Conservation (phyloP, 441 rosid species). For the Jatropha podagrica region DNA sequence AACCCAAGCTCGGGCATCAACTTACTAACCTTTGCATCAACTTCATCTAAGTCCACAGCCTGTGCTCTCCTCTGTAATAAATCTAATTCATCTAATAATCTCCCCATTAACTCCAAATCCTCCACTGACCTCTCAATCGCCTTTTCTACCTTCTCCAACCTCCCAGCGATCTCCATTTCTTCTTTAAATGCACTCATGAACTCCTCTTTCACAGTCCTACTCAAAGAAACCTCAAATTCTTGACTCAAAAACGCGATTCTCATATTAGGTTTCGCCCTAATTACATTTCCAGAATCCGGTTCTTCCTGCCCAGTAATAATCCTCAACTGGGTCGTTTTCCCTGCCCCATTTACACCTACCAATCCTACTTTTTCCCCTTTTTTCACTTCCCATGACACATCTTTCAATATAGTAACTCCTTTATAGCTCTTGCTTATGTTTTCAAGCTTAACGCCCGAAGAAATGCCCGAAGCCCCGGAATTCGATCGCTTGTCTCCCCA, state of each 20-base stretch:
- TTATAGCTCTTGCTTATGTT: constrained; percentile 75
- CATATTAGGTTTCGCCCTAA: constrained; percentile 69
- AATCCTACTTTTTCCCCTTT: constrained; percentile 88
- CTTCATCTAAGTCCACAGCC: constrained; percentile 60
- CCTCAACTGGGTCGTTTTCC: constrained; percentile 91
- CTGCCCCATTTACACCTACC: constrained; percentile 95
- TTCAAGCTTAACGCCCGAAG: constrained; percentile 86
- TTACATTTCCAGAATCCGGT: constrained; percentile 84
- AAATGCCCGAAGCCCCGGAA: constrained; percentile 63
- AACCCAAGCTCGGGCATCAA: constrained; percentile 93
- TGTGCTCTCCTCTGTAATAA: constrained; percentile 82
- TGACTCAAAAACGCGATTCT: constrained; percentile 80
- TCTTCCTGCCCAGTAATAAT: constrained; percentile 81
- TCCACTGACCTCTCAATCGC: constrained; percentile 77
- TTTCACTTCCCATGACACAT: constrained; percentile 90
- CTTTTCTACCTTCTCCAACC: constrained; percentile 75
- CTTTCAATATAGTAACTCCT: constrained; percentile 77
- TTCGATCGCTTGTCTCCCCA: constrained; percentile 37
- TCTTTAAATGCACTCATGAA: constrained; percentile 81
- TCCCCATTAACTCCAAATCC: constrained; percentile 91
- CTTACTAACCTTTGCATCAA: constrained; percentile 85
- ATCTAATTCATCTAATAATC: constrained; percentile 92
- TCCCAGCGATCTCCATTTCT: constrained; percentile 75
- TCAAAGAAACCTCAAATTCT: constrained; percentile 88
- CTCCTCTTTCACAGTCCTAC: constrained; percentile 91